Conservation (phyloP, 305 asterid species). For the Andrographis paniculata region DNA sequence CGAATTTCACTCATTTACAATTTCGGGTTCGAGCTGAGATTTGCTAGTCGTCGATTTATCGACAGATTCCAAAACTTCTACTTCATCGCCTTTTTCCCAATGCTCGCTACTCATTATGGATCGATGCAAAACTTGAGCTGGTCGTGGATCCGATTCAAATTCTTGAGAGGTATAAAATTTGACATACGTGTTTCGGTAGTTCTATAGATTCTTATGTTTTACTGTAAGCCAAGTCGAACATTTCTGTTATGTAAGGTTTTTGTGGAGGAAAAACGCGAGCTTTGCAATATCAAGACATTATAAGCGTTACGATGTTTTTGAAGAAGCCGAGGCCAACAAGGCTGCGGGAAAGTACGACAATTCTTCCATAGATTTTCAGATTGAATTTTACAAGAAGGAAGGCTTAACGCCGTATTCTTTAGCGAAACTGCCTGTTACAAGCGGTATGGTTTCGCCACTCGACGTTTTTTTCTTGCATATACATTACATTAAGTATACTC, state of each 20-base stretch:
- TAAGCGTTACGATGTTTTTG: conserved; percentile 62
- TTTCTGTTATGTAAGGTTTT: conserved; percentile 30
- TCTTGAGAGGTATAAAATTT: conserved; percentile 81
- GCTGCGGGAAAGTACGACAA: conserved; percentile 62
- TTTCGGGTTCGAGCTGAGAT: too few species aligned
- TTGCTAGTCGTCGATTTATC: too few species aligned
- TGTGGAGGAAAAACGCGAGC: conserved; percentile 67
- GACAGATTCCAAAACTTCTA: conserved; percentile 66
- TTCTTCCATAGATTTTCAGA: conserved; percentile 62
- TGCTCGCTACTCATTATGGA: conserved; percentile 65
- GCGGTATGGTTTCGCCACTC: conserved; percentile 29
- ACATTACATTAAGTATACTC: background rate
- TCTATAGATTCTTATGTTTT: too few species aligned
- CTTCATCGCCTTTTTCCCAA: conserved; percentile 73
- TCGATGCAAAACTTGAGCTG: conserved; percentile 77
- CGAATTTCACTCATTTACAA: background rate
- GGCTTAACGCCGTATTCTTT: conserved; percentile 55
- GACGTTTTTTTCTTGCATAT: conserved; percentile 1
- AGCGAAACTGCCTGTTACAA: conserved; percentile 48
- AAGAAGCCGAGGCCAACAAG: conserved; percentile 74
- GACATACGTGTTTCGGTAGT: too few species aligned
- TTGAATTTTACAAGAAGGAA: conserved; percentile 52
- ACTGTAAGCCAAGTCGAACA: too few species aligned
- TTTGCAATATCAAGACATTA: conserved; percentile 73
- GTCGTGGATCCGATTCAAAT: conserved; percentile 71